Evolutionary conservation across 495 filamentous ascomycete genomes (phyloP), one percentile per base, ranked within the genome.

Genomic region (Annulohypoxylon moriforme): DNA sequence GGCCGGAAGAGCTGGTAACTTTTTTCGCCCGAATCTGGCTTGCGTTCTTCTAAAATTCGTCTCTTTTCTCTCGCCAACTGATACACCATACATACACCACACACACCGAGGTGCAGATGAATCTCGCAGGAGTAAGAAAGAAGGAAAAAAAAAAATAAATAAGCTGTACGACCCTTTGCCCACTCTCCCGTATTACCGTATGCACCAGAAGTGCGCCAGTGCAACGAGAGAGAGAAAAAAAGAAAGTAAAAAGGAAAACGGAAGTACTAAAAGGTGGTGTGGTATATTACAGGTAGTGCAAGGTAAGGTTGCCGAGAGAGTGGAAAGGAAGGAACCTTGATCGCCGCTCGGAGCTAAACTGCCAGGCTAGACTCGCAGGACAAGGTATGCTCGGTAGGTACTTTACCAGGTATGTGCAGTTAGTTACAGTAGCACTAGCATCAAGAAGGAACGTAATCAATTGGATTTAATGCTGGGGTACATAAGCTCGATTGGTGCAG

Each of bases 101-200:
- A 67, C 50, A 64, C 64, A 57, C 65, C 65, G 42, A 69, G 57
- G 52, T 50, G 40, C 18, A 50, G 58, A 47, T 68, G 61, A 60
- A 34, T 63, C 38, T 34, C 33, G 40, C 22, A 59, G 34, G 57
- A 22, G 40, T 20, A 61, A 24, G 14, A 44, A 50, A 33, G 25
- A 58, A 59, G 20, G 1, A 55, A 7, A 57, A 18, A 56, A 24
- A 22, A 6, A 56, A 40, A 36, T 46, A 67, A 36, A 50, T 40
- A 58, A 34, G 56, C 10, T 53, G 60, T 73, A 56, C 64, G 46
- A 65, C 61, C 61, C 13, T 49, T 60, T 44, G 34, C 22, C 60
- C 16, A 66, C 60, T 60, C 61, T 62, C 27, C 29, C 50, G 69
- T 65, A 29, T 59, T 42, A 63, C 14, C 57, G 61, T 65, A 69